These are phyloP conservation scores for Colletotrichum horii DNA, from an alignment of 2,329 filamentous ascomycete genomes.

Conservation along the genomic window DNA sequence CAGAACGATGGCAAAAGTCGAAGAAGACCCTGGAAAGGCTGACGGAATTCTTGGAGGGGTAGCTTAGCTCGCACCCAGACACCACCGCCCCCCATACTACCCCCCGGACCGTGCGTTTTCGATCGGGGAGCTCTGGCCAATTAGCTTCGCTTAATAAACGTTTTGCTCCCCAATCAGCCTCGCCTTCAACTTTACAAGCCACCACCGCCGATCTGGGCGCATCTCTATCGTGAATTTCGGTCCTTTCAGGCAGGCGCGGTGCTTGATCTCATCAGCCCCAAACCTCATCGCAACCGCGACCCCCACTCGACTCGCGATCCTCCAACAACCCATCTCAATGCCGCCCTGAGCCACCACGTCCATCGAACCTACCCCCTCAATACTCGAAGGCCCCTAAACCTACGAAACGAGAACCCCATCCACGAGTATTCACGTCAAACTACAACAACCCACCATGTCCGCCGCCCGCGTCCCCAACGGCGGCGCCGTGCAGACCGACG, in stretches of 20 bases:
- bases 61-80: conserved; percentile 1
- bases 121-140: conserved; percentile 9
- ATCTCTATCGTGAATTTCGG: not conserved
- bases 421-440: not conserved
- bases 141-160: conserved; percentile 2
- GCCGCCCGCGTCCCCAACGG: not conserved
- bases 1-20: conserved; percentile 22
- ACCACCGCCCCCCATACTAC: not conserved
- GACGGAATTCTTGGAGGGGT: conserved; percentile 25
- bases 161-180: not conserved
- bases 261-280: not conserved
- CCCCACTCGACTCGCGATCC: not conserved
- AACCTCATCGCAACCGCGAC: not conserved
- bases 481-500: conserved; percentile 29
- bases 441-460: not conserved
- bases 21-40: conserved; percentile 18
- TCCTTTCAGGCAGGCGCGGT: not conserved
- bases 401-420: not conserved
- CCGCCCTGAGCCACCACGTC: not conserved
- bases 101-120: not conserved
- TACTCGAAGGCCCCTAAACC: not conserved
- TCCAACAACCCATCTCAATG: not conserved
- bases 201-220: not conserved
- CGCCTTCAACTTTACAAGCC: not conserved
- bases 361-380: not conserved